Evolutionary conservation across 768 basidiomycete species (phyloP).

Genomic region (Leccinum variicolor): DNA sequence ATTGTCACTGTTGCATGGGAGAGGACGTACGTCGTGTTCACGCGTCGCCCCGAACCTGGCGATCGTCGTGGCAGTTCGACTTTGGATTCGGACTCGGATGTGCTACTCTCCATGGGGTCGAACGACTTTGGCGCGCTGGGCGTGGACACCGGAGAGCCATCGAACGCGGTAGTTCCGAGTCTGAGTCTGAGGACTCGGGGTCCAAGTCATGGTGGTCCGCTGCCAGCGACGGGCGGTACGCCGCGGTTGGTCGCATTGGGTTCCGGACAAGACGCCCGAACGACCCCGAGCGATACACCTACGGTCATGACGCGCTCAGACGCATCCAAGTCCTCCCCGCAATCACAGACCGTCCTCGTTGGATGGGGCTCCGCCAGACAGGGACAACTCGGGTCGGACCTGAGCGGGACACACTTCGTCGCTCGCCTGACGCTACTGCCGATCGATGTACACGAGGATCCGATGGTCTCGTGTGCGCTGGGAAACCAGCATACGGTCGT

Average conservation of each 20-base stretch:
- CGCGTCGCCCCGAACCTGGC: conserved; percentile 9
- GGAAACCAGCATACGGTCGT: conserved; percentile 56
- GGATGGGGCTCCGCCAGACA: conserved; percentile 89
- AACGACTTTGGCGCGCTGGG: conserved; percentile 86
- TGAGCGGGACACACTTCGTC: conserved; percentile 2
- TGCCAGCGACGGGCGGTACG: too few species aligned
- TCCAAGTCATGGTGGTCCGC: too few species aligned
- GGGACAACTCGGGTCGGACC: conserved; percentile 67
- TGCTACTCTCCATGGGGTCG: conserved; percentile 75
- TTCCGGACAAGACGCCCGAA: conserved; percentile 40
- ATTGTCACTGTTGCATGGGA: conserved; percentile 69
- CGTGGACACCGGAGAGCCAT: conserved; percentile 30
- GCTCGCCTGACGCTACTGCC: conserved; percentile 34
- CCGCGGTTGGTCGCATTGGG: not conserved
- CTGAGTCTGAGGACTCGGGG: not conserved
- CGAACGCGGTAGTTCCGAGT: too few species aligned
- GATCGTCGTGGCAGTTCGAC: not conserved
- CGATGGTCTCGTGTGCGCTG: conserved; percentile 33
- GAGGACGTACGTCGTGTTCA: conserved; percentile 71
- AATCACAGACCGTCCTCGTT: conserved; percentile 35
- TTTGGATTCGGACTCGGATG: conserved; percentile 31
- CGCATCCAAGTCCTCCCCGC: conserved; percentile 4
- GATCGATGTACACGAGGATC: conserved; percentile 27
- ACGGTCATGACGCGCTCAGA: conserved; percentile 21
- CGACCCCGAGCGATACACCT: conserved; percentile 32